Evolutionary conservation across 768 basidiomycete species (phyloP), one percentile per base, ranked within the genome.

Genomic region (Pleurotus cornucopiae): DNA sequence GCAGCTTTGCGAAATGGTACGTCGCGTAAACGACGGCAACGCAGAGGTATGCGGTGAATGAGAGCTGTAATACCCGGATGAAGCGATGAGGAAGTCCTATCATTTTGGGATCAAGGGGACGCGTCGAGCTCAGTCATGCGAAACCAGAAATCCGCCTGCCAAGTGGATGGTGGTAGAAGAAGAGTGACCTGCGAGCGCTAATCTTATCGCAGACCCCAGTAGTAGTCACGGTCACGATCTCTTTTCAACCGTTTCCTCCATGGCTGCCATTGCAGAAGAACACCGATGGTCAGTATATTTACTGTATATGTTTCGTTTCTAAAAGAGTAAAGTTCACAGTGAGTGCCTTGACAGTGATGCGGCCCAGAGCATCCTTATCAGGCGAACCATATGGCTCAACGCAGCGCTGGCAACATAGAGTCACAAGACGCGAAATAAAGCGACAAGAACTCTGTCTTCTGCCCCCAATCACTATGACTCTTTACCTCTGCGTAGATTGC

Each of bases 401-500:
- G 30, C 30, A 30, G 6, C 9, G 21, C 13, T 14, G 14, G 48
- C 48, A 25, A n/a, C n/a, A n/a, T 16, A 23, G 20, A 53, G 21
- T 14, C 30, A 34, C 30, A 34, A 34, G 30, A 11, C 30, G 11
- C 2, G 30, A 9, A 34, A 34, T 9, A 34, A 34, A 34, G 30
- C 9, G 30, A 34, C 30, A 34, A 34, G 30, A 9, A 11, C 7
- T 34, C 11, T 34, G 30, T 3, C 30, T 34, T 34, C 30, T 7
- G 7, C 30, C 11, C 30, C 11, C 30, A 34, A 4, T 40, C 51
- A 51, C 55, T 25, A 83, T 84, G 82, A 71, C 84, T 9, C 71
- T 89, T 62, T 89, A 82, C 65, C 84, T 94, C 60, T 92, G 87
- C 64, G 86, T 89, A 60, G 91, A 94, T 70, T 93, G 91, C 59